Conservation (phyloP, 495 filamentous ascomycete species). For the Pseudoneurospora amorphoporcata region DNA sequence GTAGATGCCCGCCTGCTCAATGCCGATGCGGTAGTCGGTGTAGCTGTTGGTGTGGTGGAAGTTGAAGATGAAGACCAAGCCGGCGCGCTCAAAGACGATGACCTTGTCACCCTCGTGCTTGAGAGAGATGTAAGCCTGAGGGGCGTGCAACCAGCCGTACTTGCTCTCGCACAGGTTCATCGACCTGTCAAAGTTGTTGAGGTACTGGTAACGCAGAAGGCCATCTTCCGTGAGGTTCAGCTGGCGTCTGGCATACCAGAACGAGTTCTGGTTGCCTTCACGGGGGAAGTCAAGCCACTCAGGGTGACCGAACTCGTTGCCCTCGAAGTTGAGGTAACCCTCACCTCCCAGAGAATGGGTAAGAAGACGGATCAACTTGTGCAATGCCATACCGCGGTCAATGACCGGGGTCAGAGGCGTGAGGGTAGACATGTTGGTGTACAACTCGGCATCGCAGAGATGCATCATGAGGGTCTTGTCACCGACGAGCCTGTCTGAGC, state of each 20-base stretch:
- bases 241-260: conserved; percentile 93
- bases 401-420: conserved; percentile 80
- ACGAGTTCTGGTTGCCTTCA: conserved; percentile 87
- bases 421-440: conserved; percentile 91
- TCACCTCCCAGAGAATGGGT: conserved; percentile 94
- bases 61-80: conserved; percentile 90
- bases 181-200: conserved; percentile 86
- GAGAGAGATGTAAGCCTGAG: conserved; percentile 83
- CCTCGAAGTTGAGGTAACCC: conserved; percentile 96
- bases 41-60: conserved; percentile 84
- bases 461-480: conserved; percentile 97
- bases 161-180: conserved; percentile 84
- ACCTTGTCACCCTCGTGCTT: conserved; percentile 95
- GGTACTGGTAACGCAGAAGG: conserved; percentile 78
- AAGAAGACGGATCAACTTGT: conserved; percentile 94
- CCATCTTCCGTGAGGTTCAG: conserved; percentile 84
- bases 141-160: conserved; percentile 83
- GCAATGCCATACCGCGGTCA: conserved; percentile 78
- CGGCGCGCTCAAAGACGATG: conserved; percentile 88
- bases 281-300: conserved; percentile 99
- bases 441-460: conserved; percentile 94
- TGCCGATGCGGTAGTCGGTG: conserved; percentile 83
- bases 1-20: conserved; percentile 79
- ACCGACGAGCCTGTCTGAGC: conserved; percentile 64
- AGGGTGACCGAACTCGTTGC: conserved; percentile 97